Evolutionary conservation across 1,284 basidiomycete species (phyloP), one percentile per base, ranked within the genome.

Genomic region (Rhodotorula sp.): DNA sequence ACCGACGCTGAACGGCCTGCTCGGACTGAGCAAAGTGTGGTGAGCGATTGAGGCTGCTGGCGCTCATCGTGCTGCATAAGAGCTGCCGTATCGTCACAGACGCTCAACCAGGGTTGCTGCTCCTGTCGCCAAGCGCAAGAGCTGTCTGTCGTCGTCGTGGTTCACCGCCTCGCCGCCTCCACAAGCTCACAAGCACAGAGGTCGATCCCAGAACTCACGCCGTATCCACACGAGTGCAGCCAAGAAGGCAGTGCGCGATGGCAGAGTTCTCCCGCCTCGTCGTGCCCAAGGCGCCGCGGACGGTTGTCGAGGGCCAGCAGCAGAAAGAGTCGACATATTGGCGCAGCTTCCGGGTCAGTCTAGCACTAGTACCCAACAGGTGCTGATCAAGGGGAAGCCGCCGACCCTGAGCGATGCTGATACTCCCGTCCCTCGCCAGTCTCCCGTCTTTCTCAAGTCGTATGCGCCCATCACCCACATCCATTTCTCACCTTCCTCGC

Each of bases 381-480:
- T 24, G 12, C 14, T 8, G 26, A 45, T 15, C n/a, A 17, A 6
- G 4, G 6, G 15, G 33, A 10, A 10, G 7, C 33, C 10, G 10
- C 10, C 6, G 33, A 10, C 33, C 33, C 33, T 37, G 33, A 7
- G 33, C 33, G 33, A 22, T 44, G 26, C 46, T 49, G 46, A 44
- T 30, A 6, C 17, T 26, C 6, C 26, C 12, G 6, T 2, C 49
- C n/a, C 37, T 15, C 62, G 26, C n/a, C 71, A 88, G 79, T 85
- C 91, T 68, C 91, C 91, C 20, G 88, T 93, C 4, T 93, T 94
- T 81, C 87, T 97, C 81, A 95, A 95, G 82, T 92, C 95, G 83
- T 94, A 94, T 79, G 91, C 93, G 0, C 92, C 93, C 20, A 88
- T 97, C 76, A 95, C 93, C 63, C 90, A 91, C 46, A 86, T 97